Evolutionary conservation across 73 alveolate genomes (phyloP), one percentile per base, ranked within the genome.

Genomic region (Strombidium stylifer): DNA sequence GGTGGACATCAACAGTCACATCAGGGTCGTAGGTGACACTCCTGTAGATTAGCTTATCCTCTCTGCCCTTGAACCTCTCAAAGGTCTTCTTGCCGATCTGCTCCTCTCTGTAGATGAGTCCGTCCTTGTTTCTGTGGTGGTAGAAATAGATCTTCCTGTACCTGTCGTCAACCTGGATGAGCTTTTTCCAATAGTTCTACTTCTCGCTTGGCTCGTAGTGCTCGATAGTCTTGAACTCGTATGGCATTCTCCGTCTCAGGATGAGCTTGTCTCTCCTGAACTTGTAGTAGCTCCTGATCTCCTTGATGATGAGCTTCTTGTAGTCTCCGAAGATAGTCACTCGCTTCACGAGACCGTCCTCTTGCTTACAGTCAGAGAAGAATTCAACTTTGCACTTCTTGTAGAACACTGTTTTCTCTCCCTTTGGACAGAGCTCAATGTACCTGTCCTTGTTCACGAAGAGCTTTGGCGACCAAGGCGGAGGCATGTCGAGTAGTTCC

Each of bases 401-500:
- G 72, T 81, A 92, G 67, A 85, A 92, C 3, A 74, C 75, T 14
- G 96, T 89, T 41, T 85, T 84, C 53, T 92, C 97, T 74, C 97
- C 96, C 0, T 84, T 56, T 14, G 98, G 98, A 20, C 97, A 90
- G 3, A 93, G 74, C 54, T 77, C 89, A 12, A 85, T 60, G 84
- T 74, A 93, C 47, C 76, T 85, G 34, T 93, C 96, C 53, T 72
- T 90, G 49, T 86, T 92, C 24, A 93, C 85, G 24, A 56, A 84
- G 1, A 93, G 69, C 57, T 89, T 93, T 15, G 95, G 96, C 0
- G 97, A 84, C 98, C 98, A 93, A 12, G 97, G 86, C 0, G 97
- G 98, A 7, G 98, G 97, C 98, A 93, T 86, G 69, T 93, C 98
- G 36, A 86, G 71, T 19, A 90, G 56, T 36, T 92, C 92, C 44